phyloP scores from a whole-genome alignment of 129 eudicot species.

The Chrysanthemum makinoi region DNA sequence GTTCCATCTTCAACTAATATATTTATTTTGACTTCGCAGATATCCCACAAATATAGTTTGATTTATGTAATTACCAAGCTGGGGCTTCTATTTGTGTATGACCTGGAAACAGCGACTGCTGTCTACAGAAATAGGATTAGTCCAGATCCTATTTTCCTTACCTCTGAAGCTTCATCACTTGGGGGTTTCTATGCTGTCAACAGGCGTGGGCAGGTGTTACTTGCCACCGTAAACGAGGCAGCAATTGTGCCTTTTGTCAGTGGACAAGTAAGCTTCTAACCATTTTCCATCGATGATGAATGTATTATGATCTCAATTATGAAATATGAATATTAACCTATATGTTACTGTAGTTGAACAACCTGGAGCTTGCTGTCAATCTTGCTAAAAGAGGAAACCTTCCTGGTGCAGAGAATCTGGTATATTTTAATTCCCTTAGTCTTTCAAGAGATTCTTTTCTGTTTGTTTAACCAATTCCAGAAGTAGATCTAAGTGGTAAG shows the following conservation, averaged over 20 bases:
- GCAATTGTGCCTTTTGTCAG: constrained; percentile 92
- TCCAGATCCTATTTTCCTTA: constrained; percentile 91
- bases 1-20: constrained; percentile 15
- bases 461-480: constrained; percentile 7
- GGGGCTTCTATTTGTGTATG: constrained; percentile 91
- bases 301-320: background rate
- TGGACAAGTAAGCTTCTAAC: constrained; percentile 62
- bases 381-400: constrained; percentile 98
- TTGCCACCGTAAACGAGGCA: constrained; percentile 89
- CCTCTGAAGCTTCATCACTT: constrained; percentile 43
- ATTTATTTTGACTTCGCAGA: constrained; percentile 42
- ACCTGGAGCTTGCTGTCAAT: constrained; percentile 97
- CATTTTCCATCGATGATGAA: constrained; percentile 2
- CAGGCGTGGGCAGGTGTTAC: constrained; percentile 79
- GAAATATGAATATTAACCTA: background rate
- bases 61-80: constrained; percentile 89
- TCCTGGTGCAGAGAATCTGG: constrained; percentile 99
- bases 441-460: constrained; percentile 7
- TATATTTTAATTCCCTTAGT: constrained; percentile 12
- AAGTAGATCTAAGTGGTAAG: background rate
- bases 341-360: constrained; percentile 62
- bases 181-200: constrained; percentile 37
- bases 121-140: constrained; percentile 92
- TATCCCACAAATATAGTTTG: constrained; percentile 80
- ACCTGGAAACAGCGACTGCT: constrained; percentile 90